Conservation (phyloP, 73 alveolate genomes). For the Paramecium biaurelia region DNA sequence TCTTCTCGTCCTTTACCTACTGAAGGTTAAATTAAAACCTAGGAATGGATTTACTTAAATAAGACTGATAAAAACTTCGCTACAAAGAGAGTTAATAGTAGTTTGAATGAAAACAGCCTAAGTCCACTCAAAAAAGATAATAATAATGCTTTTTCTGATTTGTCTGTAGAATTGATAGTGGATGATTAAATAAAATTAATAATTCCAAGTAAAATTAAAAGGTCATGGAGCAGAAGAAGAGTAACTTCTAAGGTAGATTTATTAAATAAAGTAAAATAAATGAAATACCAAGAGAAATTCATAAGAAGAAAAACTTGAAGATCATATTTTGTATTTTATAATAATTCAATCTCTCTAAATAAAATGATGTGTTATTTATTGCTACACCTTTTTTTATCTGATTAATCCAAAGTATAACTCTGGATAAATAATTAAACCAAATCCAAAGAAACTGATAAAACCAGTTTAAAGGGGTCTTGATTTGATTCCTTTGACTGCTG, state of each 20-base stretch:
- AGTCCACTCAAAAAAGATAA: not conserved
- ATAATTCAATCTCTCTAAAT: not conserved
- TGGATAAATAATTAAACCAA: not conserved
- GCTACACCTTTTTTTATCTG: not conserved
- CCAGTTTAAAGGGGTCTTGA: constrained; percentile 26
- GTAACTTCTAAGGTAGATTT: not conserved
- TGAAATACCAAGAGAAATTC: not conserved
- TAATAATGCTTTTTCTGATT: not conserved
- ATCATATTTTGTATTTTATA: not conserved
- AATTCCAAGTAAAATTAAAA: not conserved
- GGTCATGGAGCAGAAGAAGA: not conserved
- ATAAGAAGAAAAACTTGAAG: not conserved
- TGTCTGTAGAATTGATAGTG: not conserved
- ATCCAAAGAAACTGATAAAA: not conserved
- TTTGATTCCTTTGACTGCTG: constrained; percentile 30
- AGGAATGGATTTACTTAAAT: not conserved
- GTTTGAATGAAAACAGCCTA: not conserved
- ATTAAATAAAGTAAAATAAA: not conserved
- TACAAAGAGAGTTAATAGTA: not conserved
- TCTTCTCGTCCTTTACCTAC: not conserved
- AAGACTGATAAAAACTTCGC: not conserved
- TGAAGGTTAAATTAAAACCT: not conserved
- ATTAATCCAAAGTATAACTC: constrained; percentile 29
- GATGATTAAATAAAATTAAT: not conserved
- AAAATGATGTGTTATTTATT: constrained; percentile 2